These are phyloP conservation scores for Musa acuminata DNA, from an alignment of 176 grass and related monocot species.

Conservation along the genomic window DNA sequence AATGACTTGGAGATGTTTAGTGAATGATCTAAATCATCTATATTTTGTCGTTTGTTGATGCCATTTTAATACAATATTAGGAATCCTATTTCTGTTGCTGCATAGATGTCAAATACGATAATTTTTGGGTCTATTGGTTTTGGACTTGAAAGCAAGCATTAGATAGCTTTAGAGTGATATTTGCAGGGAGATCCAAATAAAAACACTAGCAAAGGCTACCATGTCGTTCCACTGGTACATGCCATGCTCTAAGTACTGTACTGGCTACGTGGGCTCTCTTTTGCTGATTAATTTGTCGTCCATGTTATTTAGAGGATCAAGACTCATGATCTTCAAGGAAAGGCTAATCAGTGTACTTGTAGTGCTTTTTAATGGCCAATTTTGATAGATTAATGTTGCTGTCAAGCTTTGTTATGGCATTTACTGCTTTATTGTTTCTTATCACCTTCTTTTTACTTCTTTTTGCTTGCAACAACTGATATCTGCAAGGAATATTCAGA, in stretches of 20 bases:
- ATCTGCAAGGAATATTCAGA: constrained; percentile 18
- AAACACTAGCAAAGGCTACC: too few species aligned
- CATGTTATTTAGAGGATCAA: neutral
- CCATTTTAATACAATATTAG: neutral
- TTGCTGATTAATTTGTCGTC: neutral
- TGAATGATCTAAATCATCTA: neutral
- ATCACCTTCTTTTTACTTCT: neutral
- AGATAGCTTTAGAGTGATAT: too few species aligned
- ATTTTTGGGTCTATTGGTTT: too few species aligned
- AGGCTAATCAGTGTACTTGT: too few species aligned
- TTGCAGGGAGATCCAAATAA: too few species aligned
- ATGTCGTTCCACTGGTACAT: too few species aligned
- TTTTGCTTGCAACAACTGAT: neutral
- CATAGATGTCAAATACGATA: too few species aligned
- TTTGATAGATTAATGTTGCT: neutral
- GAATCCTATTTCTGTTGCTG: neutral
- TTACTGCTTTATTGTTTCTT: constrained; percentile 1
- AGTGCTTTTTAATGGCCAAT: too few species aligned
- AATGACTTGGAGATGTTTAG: too few species aligned
- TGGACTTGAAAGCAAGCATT: too few species aligned
- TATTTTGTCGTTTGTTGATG: neutral
- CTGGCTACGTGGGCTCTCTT: too few species aligned
- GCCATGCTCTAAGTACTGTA: too few species aligned
- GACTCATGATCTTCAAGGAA: neutral
- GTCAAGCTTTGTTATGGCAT: neutral